These are phyloP conservation scores for Fraxinus quadrangulata DNA, from an alignment of 257 asterid species.

Conservation along the genomic window DNA sequence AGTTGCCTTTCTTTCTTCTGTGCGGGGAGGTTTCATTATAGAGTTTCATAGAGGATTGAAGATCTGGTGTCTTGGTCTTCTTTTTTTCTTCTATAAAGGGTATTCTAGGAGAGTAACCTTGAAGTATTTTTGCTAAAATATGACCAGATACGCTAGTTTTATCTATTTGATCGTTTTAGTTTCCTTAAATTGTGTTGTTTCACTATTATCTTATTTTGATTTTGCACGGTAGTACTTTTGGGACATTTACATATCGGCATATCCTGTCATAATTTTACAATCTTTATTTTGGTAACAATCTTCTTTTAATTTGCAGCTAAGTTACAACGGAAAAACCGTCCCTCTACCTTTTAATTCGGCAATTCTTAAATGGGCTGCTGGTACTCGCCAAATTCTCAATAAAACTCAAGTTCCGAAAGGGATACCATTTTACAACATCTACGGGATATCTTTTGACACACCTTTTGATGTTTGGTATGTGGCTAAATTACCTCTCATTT, in stretches of 20 bases:
- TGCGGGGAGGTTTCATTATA: too few relatives aligned
- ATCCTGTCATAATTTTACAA: neutral
- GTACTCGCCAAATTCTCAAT: constrained; percentile 63
- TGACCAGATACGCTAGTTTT: neutral
- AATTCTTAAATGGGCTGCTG: constrained; percentile 72
- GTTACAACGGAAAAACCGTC: constrained; percentile 54
- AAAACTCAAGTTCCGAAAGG: constrained; percentile 64
- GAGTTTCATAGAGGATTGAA: neutral
- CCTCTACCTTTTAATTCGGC: constrained; percentile 73
- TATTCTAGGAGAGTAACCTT: neutral
- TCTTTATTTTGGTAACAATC: neutral
- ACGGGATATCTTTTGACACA: constrained; percentile 77
- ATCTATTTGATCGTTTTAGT: neutral
- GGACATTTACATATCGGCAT: neutral
- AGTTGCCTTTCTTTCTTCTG: neutral
- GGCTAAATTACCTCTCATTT: constrained; percentile 16
- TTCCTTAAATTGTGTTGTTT: neutral
- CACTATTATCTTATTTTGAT: constrained; percentile 6
- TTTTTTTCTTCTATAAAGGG: neutral
- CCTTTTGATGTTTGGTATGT: constrained; percentile 88
- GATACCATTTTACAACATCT: constrained; percentile 73
- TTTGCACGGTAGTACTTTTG: neutral
- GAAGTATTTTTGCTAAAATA: neutral
- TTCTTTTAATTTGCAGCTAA: constrained; percentile 50
- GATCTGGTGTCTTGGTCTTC: too few relatives aligned